Evolutionary conservation across 2,329 filamentous ascomycete genomes (phyloP), one percentile per base, ranked within the genome.

Genomic region (Phyllosticta citrichinensis): DNA sequence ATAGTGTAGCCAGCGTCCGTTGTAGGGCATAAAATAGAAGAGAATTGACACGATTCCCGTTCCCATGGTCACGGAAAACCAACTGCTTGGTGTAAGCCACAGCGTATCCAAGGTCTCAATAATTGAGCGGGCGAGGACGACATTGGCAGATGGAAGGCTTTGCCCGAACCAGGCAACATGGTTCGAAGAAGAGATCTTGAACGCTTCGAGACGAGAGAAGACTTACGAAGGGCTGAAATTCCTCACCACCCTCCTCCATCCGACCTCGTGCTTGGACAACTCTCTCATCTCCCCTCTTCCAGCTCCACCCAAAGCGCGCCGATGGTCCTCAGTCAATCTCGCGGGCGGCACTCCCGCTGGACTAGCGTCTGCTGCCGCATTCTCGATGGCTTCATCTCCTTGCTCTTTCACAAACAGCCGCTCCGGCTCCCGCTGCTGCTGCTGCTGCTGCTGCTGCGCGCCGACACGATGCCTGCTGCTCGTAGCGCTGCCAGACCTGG

Each of bases 21-120:
- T 79, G 69, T 81, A 87, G 0, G 84, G 84, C 24, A 87, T 74
- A 47, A 79, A 78, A 66, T 82, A 76, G n/a, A 87, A 75, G 40
- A 87, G 75, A 56, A 86, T 81, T 1, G 82, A 80, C n/a, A 84
- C 79, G 52, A 87, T 82, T 25, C 85, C 85, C 0, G 84, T 87
- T 24, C 85, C 85, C 84, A 88, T 68, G 47, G 64, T 68, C 22
- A 67, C 62, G n/a, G 63, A 58, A 54, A 64, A 65, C 64, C 60
- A 62, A 9, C 56, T 60, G 35, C 14, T 5, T 10, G 22, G 2
- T 51, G 35, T 62, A n/a, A 62, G 55, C 19, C 10, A 10, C 9
- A 17, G 5, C 25, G 8, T n/a, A 12, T 20, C 19, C 9, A 30
- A 6, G 9, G 27, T 30, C 27, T 30, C 27, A 6, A 30, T 30